Base-by-base conservation (phyloP, 106 monocot species). In the Dioscorea zingiberensis region DNA sequence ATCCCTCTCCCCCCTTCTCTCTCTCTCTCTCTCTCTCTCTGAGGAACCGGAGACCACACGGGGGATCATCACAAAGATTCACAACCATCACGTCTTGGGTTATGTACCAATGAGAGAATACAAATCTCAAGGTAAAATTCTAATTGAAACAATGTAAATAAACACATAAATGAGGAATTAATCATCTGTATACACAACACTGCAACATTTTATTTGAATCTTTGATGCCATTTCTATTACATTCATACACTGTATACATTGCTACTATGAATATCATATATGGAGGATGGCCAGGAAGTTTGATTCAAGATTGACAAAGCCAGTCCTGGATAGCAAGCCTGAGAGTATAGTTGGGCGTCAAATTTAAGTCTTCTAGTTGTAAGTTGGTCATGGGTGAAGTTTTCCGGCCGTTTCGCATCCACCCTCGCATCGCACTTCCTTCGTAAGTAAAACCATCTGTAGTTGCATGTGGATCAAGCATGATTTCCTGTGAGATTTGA, bases 331-430 rank as follows among this genome's bases (percentile, higher is more conserved):
- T 88, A 10, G 83, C 85, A 27, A 83, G 67, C 5, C 83, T 59
- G 24, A 93, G 83, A 18, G 83, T 73, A 55, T 88, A 80, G 64
- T 93, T 93, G 13, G 93, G 88, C 55, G 67, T 85, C 18, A 93
- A 80, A 70, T 71, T 74, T 47, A 74, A 70, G 78, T 82, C 71
- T 27, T 79, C 70, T 56, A 93, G 65, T 69, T 73, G 77, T 62
- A 85, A 62, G 56, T 93, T 93, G 23, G 92, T 93, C 92, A 93
- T 84, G 2, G 92, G 92, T 16, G 92, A 93, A 14, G 87, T 93
- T 47, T 79, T 74, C n/a, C 82, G 69, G 55, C 88, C 93, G 28
- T 63, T 83, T 5, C 68, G 64, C 8, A 93, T 55, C 93, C 85
- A 93, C 15, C 61, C 82, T 21, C 62, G 75, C 28, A 93, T 1